Evolutionary conservation across 345 rosid species (phyloP), one percentile per base, ranked within the genome.

Genomic region (Pistacia vera): DNA sequence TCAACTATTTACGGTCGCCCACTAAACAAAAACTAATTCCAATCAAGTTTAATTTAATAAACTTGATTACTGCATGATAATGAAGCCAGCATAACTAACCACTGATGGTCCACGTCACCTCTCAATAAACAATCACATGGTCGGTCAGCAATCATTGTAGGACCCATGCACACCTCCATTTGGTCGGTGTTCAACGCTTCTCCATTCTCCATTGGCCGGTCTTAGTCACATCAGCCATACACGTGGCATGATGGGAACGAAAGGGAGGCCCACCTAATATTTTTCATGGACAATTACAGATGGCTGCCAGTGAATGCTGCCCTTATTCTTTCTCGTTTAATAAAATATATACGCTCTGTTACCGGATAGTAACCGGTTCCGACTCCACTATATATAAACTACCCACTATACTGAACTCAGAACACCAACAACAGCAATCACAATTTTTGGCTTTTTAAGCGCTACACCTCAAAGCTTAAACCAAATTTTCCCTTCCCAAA

Each of bases 91-190:
- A 35, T 61, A 66, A 58, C 78, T 59, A n/a, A 73, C 66, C 72
- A 65, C 72, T 16, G 63, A 46, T 8, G 20, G 70, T 77, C 83
- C 81, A 79, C 84, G 33, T 83, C 84, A 80, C 68, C 67, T 12
- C 58, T 1, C 2, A 25, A 59, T 81, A 86, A 85, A 86, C 68
- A 84, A 80, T 79, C 87, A 57, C 28, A 66, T 77, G 86, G 94
- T 84, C 91, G 89, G 88, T 81, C 60, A 60, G 58, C 81, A 77
- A 84, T 79, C 87, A 81, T 72, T 68, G 33, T 13, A 60, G 79
- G 76, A 55, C 73, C 87, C 80, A 44, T 35, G 13, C 22, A 5
- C 11, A 20, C 70, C 55, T 38, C 77, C 11, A 35, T 69, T 30
- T 63, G 73, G 88, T 14, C 83, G 81, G 85, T 76, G 73, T 63